Conservation (phyloP, 768 basidiomycete genomes). For the Trametes villosa region DNA sequence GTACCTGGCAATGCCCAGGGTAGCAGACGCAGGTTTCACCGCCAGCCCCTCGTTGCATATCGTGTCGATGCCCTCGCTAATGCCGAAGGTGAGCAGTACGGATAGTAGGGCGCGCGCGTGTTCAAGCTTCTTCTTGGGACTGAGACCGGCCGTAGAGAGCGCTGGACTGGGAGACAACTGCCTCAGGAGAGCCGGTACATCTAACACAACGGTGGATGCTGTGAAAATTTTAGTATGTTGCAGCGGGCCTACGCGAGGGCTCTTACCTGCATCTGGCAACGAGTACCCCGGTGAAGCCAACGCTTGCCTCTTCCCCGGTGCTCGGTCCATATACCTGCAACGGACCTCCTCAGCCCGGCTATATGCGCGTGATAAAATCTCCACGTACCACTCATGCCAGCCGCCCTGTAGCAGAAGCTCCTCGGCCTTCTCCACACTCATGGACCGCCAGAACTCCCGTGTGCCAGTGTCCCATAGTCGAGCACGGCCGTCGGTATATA, state of each 20-base stretch:
- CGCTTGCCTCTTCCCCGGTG: neutral
- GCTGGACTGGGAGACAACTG: constrained; percentile 8
- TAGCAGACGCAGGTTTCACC: constrained; percentile 31
- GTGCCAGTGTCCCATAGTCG: constrained; percentile 87
- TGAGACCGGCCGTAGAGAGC: constrained; percentile 14
- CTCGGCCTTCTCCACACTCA: constrained; percentile 73
- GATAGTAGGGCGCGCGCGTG: constrained; percentile 66
- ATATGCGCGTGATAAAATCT: neutral
- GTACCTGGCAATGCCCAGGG: constrained; percentile 2
- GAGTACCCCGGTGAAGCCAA: neutral
- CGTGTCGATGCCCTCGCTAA: constrained; percentile 72
- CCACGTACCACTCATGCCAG: constrained; percentile 72
- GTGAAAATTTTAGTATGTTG: neutral
- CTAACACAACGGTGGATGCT: constrained; percentile 38
- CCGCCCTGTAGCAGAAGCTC: constrained; percentile 72
- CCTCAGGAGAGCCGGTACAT: constrained; percentile 33
- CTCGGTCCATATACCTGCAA: neutral
- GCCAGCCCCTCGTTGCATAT: constrained; percentile 62
- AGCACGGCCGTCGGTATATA: constrained; percentile 77
- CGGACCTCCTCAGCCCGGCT: too few species aligned
- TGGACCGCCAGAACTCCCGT: constrained; percentile 84
- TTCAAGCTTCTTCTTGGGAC: constrained; percentile 47
- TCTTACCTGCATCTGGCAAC: constrained; percentile 31
- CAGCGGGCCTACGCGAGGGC: neutral
- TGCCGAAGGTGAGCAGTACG: constrained; percentile 65